These are phyloP conservation scores for Penicillium alfredii DNA, from an alignment of 495 filamentous ascomycete genomes.

Conservation along the genomic window DNA sequence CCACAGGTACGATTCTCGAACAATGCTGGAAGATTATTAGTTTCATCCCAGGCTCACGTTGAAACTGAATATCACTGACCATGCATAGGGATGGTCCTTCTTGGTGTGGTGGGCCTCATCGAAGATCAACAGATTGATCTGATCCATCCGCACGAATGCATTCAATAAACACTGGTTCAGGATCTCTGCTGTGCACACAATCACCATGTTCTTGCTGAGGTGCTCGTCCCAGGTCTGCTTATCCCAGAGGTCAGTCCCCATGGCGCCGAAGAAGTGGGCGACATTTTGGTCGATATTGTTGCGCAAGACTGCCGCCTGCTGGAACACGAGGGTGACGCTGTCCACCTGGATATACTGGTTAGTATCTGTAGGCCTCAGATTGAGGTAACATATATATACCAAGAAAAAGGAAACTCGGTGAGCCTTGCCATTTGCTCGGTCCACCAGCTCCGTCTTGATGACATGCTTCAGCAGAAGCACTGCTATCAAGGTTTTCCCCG, in stretches of 20 bases:
- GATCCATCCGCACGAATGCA: constrained; percentile 72
- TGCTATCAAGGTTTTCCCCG: constrained; percentile 96
- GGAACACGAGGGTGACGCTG: constrained; percentile 83
- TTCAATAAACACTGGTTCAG: constrained; percentile 72
- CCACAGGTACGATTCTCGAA: constrained; percentile 74
- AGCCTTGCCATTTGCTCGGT: constrained; percentile 53
- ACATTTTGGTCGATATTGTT: constrained; percentile 80
- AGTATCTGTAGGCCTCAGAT: not conserved
- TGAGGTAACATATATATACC: constrained; percentile 32
- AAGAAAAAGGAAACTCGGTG: constrained; percentile 78
- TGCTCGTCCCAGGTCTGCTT: constrained; percentile 63
- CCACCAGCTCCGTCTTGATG: constrained; percentile 70
- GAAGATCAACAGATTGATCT: constrained; percentile 89
- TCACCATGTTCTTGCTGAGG: constrained; percentile 69
- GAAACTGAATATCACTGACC: constrained; percentile 30
- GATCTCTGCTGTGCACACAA: constrained; percentile 92
- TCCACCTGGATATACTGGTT: constrained; percentile 51
- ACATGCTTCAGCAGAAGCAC: constrained; percentile 76
- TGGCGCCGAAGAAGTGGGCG: constrained; percentile 69
- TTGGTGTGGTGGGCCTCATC: constrained; percentile 98
- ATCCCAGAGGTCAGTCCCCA: constrained; percentile 61
- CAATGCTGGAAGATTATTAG: constrained; percentile 50
- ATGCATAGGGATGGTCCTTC: constrained; percentile 86
- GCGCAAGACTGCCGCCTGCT: constrained; percentile 78
- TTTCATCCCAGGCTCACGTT: not conserved